Base-by-base conservation (phyloP, 2,329 filamentous ascomycete genomes). In the Rosellinia necatrix region DNA sequence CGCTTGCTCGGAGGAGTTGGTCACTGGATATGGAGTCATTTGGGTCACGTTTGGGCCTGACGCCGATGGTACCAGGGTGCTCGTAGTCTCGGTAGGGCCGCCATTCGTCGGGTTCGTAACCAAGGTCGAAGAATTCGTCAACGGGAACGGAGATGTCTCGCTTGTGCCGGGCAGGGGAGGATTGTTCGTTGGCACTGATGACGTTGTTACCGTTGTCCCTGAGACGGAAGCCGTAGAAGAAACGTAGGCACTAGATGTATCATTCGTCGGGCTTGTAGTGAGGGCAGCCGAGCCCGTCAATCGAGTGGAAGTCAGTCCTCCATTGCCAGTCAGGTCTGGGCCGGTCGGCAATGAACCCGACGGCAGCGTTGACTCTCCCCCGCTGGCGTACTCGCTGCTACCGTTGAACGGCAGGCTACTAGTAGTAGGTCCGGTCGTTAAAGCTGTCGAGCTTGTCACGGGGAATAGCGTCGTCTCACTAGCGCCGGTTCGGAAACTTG, bases 231-330 rank as follows among this genome's bases (percentile, higher is more conserved):
- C 25, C 12, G 46, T 32, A 34, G 48, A 49, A 37, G 42, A 35
- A 24, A 35, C 49, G 15, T 43, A 52, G 7, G 53, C 49, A 13
- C 32, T 34, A 3, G 30, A 32, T 13, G 40, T 55, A 30, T 25
- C 43, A 13, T 22, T 55, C 40, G 63, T 60, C 22, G 47, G 53
- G 17, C 49, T 56, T 43, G 24, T 47, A 9, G 42, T 24, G 17
- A 50, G 24, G 12, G 37, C 15, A 27, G 58, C 64, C n/a, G 61
- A 55, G 41, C 61, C 66, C 4, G 59, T 42, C 25, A 60, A 29
- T 6, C 60, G 59, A n/a, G n/a, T n/a, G n/a, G n/a, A n/a, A n/a
- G n/a, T n/a, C n/a, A n/a, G n/a, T n/a, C n/a, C n/a, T n/a, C n/a
- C n/a, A n/a, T n/a, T n/a, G n/a, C n/a, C n/a, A n/a, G n/a, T n/a